Evolutionary conservation across 495 filamentous ascomycete genomes (phyloP).

Genomic region (Talaromyces thailandensis): DNA sequence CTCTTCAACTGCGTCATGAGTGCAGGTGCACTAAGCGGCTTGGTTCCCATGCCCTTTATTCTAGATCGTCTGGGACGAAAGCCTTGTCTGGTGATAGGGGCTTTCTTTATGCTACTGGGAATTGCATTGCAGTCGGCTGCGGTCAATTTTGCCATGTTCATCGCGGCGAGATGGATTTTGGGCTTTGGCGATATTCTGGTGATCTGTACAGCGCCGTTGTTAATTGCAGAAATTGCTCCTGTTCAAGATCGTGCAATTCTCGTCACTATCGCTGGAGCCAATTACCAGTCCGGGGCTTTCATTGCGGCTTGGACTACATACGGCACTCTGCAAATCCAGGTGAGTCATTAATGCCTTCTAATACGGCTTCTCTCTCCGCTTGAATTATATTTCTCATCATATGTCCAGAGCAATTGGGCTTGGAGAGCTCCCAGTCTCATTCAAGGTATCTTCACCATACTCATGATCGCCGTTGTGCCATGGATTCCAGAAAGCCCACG

Average conservation of each 20-base stretch:
- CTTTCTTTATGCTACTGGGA: conserved; percentile 16
- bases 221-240: conserved; percentile 14
- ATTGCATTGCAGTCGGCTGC: background rate
- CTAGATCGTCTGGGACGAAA: conserved; percentile 13
- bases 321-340: conserved; percentile 15
- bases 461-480: conserved; percentile 22
- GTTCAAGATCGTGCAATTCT: conserved; percentile 10
- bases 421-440: conserved; percentile 1
- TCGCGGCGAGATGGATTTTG: conserved; percentile 13
- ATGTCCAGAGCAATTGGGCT: background rate
- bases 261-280: background rate
- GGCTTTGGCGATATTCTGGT: conserved; percentile 15
- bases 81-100: conserved; percentile 11
- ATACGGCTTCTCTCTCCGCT: background rate
- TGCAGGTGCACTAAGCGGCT: conserved; percentile 13
- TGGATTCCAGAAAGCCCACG: background rate
- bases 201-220: conserved; percentile 12
- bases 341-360: background rate
- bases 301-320: conserved; percentile 15
- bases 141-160: conserved; percentile 14
- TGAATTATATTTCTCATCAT: background rate
- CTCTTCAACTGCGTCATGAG: conserved; percentile 17
- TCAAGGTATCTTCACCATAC: conserved; percentile 2
- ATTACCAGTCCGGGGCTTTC: conserved; percentile 9
- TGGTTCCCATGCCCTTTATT: conserved; percentile 14